A percentile compares a stretch with the other conserved stretches of the same genome.
These are phyloP conservation scores for Mycena polygramma DNA, from an alignment of 768 basidiomycete species.

Conservation along the genomic window DNA sequence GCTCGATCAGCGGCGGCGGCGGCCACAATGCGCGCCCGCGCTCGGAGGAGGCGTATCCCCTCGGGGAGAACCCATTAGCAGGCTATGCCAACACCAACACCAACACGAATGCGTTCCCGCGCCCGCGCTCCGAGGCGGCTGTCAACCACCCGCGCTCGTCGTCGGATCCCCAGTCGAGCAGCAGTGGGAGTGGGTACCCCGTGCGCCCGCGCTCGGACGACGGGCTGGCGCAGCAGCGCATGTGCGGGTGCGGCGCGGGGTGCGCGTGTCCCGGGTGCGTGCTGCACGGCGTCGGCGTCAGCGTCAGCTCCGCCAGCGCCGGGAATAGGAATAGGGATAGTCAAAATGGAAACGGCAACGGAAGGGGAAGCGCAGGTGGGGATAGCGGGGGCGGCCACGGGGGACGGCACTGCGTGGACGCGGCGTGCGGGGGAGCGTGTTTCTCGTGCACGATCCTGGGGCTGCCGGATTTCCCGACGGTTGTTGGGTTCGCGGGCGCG, in stretches of 20 bases:
- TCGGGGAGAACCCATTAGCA: neutral
- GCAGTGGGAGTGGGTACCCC: too few species aligned
- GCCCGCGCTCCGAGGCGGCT: constrained; percentile 18
- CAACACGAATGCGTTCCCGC: neutral
- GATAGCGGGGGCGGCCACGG: too few species aligned
- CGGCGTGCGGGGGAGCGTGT: constrained; percentile 60
- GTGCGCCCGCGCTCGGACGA: constrained; percentile 35
- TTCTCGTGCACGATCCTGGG: constrained; percentile 72
- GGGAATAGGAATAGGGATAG: constrained; percentile 9
- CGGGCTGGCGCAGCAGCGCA: constrained; percentile 44
- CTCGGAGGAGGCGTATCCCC: constrained; percentile 5
- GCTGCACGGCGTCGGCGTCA: constrained; percentile 59
- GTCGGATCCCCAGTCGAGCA: neutral
- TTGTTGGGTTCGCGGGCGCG: constrained; percentile 2
- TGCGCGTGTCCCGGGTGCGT: constrained; percentile 77
- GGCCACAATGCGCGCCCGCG: neutral
- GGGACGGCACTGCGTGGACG: constrained; percentile 50
- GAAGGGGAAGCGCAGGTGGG: too few species aligned
- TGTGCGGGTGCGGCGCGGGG: constrained; percentile 73
- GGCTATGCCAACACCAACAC: neutral
- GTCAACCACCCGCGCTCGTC: neutral
- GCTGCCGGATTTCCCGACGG: constrained; percentile 19
- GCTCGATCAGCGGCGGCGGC: too few species aligned
- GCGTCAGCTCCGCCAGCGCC: constrained; percentile 51
- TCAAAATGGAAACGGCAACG: constrained; percentile 30